Conservation (phyloP, 176 grass and related monocot genomes). For the Carex kokanica region DNA sequence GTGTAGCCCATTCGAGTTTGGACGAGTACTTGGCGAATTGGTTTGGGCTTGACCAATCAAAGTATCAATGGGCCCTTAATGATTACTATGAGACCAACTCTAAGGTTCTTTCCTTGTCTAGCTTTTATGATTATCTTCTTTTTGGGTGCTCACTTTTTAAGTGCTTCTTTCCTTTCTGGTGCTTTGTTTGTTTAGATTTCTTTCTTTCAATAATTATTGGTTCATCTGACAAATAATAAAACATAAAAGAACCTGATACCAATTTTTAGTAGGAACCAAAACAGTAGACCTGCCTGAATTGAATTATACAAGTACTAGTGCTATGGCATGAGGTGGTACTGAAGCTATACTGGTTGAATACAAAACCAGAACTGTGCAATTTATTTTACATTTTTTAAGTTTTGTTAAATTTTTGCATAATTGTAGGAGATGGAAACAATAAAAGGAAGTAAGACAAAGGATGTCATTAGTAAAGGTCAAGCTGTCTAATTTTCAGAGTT, state of each 20-base stretch:
- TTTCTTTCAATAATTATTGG: conserved; percentile 5
- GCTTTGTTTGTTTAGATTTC: conserved; percentile 21
- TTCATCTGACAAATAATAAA: conserved; percentile 11
- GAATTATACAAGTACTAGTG: background rate
- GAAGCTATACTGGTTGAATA: background rate
- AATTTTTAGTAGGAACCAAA: background rate
- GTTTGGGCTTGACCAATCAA: conserved; percentile 91
- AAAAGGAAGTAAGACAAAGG: conserved; percentile 45
- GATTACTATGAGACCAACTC: conserved; percentile 87
- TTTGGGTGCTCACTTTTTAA: conserved; percentile 16
- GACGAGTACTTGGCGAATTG: conserved; percentile 84
- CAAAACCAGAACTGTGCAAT: background rate
- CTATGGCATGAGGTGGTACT: background rate
- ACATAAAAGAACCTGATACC: background rate
- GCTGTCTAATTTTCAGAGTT: conserved; percentile 34
- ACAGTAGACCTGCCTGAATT: background rate
- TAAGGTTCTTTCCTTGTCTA: conserved; percentile 47
- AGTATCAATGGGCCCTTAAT: conserved; percentile 93
- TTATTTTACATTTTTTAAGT: background rate
- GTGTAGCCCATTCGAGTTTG: conserved; percentile 36
- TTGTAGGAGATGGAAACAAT: conserved; percentile 44
- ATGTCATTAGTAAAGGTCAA: conserved; percentile 43
- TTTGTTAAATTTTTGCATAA: background rate
- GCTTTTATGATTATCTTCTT: conserved; percentile 19
- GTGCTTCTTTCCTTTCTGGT: conserved; percentile 3